Evolutionary conservation across 2,329 filamentous ascomycete species (phyloP).

Genomic region (Talaromyces sp.): DNA sequence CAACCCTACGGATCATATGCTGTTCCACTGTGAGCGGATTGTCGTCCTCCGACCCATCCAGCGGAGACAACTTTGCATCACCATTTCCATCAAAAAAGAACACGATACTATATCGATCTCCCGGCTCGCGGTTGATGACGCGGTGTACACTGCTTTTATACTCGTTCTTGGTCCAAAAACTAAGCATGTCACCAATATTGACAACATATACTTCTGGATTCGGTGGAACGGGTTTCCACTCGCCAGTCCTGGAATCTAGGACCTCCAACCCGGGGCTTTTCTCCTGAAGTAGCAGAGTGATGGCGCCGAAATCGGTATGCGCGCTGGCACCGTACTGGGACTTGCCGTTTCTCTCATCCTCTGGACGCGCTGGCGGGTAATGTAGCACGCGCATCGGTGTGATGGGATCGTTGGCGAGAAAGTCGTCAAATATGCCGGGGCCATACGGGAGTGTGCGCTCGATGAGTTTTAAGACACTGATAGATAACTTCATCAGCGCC

Average conservation of each 20-base stretch:
- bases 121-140: slow-evolving; percentile 52
- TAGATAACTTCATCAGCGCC: slow-evolving; percentile 40
- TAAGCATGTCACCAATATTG: slow-evolving; percentile 52
- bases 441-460: slow-evolving; percentile 43
- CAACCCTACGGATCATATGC: background rate
- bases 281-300: slow-evolving; percentile 56
- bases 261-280: slow-evolving; percentile 52
- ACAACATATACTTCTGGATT: slow-evolving; percentile 49
- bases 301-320: slow-evolving; percentile 56
- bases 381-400: slow-evolving; percentile 48
- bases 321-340: slow-evolving; percentile 43
- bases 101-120: slow-evolving; percentile 55
- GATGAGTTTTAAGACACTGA: slow-evolving; percentile 42
- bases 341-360: slow-evolving; percentile 19
- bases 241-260: slow-evolving; percentile 41
- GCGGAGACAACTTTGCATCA: slow-evolving; percentile 32
- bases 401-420: slow-evolving; percentile 42
- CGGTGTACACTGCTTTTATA: slow-evolving; percentile 56
- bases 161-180: slow-evolving; percentile 50
- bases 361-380: slow-evolving; percentile 46
- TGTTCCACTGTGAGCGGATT: background rate
- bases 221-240: slow-evolving; percentile 48
- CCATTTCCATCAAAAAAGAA: slow-evolving; percentile 57
- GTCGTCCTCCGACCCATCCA: background rate
- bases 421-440: slow-evolving; percentile 38